These are phyloP conservation scores for Podospora australis DNA, from an alignment of 495 filamentous ascomycete species.

Conservation along the genomic window DNA sequence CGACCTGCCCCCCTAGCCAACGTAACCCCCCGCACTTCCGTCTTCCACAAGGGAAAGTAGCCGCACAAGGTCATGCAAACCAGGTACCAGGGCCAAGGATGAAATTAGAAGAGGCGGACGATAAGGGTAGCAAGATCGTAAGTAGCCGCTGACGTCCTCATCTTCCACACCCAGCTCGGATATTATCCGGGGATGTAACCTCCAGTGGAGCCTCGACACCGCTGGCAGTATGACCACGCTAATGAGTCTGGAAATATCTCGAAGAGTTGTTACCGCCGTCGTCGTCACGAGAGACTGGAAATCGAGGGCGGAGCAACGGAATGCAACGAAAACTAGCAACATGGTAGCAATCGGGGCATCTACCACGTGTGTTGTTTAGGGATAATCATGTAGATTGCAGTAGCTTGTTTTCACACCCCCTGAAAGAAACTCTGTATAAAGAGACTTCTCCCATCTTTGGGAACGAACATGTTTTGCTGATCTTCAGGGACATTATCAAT, in stretches of 20 bases:
- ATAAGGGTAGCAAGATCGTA: neutral
- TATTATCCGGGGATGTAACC: conserved; percentile 7
- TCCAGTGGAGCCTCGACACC: neutral
- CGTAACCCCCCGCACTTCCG: conserved; percentile 4
- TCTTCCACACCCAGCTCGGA: neutral
- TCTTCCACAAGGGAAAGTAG: neutral
- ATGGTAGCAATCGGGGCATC: conserved; percentile 2
- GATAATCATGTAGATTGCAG: neutral
- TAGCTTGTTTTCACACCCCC: neutral
- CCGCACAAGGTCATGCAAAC: neutral
- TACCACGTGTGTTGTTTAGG: neutral
- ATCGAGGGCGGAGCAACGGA: conserved; percentile 17
- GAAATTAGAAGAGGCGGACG: neutral
- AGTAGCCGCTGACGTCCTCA: conserved; percentile 6
- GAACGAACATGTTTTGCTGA: neutral
- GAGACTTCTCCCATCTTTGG: neutral
- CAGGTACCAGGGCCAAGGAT: conserved; percentile 8
- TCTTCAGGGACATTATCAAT: neutral
- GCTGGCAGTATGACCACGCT: neutral
- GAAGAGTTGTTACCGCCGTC: neutral
- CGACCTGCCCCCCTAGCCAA: neutral
- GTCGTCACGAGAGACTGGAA: neutral
- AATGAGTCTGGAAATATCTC: conserved; percentile 5
- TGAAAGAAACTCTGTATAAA: conserved; percentile 1
- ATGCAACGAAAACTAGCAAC: conserved; percentile 13